phyloP scores from a whole-genome alignment of 129 eudicot genomes.

The Apium graveolens region DNA sequence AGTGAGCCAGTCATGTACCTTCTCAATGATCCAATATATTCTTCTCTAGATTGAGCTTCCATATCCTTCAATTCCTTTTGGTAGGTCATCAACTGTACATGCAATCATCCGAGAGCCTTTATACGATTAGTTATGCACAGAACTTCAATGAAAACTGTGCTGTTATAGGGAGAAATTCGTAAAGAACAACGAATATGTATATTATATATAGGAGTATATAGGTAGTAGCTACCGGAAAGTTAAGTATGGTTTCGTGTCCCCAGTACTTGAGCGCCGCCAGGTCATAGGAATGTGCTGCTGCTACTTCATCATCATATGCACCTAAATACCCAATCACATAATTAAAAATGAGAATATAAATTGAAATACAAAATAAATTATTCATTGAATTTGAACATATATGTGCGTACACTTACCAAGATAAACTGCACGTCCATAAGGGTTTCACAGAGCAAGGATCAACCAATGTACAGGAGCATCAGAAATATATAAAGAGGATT shows the following conservation, averaged over 20 bases:
- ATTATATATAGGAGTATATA: not conserved
- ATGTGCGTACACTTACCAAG: constrained; percentile 44
- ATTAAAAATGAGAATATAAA: not conserved
- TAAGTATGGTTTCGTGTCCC: constrained; percentile 75
- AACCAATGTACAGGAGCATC: constrained; percentile 14
- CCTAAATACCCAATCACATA: constrained; percentile 23
- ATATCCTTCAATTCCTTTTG: constrained; percentile 58
- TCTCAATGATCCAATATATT: constrained; percentile 75
- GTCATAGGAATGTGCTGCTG: constrained; percentile 94
- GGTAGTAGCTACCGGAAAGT: constrained; percentile 52
- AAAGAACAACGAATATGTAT: not conserved
- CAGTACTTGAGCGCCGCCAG: constrained; percentile 87
- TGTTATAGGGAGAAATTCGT: not conserved
- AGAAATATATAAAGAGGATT: not conserved
- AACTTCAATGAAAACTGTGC: not conserved
- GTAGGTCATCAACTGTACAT: constrained; percentile 32
- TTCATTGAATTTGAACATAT: not conserved
- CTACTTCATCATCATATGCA: constrained; percentile 86
- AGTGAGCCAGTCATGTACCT: constrained; percentile 27
- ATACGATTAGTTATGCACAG: not conserved
- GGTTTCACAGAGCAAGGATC: constrained; percentile 16
- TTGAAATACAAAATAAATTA: not conserved
- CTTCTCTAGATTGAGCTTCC: constrained; percentile 80
- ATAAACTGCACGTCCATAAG: constrained; percentile 55
- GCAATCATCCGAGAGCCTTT: not conserved